Evolutionary conservation across 495 filamentous ascomycete species (phyloP).

Genomic region (Trichoderma erinaceum): DNA sequence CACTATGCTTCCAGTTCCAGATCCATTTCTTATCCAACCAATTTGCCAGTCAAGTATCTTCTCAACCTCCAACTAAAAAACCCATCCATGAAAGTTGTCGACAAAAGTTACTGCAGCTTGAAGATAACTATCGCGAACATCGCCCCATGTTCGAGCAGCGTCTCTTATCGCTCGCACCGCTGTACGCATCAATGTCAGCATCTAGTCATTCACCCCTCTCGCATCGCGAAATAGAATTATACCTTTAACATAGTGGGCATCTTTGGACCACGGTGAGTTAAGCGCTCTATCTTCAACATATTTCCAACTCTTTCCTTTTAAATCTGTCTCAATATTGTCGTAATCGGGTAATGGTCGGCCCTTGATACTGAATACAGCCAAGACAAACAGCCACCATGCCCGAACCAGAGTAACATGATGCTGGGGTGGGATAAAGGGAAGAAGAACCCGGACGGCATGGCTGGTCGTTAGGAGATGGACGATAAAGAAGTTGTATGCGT

Average conservation of each 20-base stretch:
- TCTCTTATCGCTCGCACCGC: conserved; percentile 69
- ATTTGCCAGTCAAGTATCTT: neutral
- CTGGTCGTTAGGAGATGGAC: conserved; percentile 75
- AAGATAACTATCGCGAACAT: conserved; percentile 68
- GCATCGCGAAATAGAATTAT: conserved; percentile 16
- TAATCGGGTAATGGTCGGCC: conserved; percentile 63
- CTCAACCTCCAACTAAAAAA: conserved; percentile 17
- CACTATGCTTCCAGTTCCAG: no score
- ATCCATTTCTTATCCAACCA: neutral
- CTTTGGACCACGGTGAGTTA: conserved; percentile 54
- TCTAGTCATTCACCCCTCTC: conserved; percentile 18
- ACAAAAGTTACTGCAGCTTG: conserved; percentile 74
- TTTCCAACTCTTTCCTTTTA: conserved; percentile 63
- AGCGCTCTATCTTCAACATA: conserved; percentile 66
- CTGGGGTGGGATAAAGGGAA: conserved; percentile 68
- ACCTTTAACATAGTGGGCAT: conserved; percentile 80
- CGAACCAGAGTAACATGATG: conserved; percentile 67
- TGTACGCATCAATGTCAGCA: conserved; percentile 19
- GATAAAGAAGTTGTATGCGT: conserved; percentile 77
- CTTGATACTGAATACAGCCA: conserved; percentile 71
- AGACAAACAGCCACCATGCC: conserved; percentile 82
- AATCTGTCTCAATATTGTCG: conserved; percentile 56
- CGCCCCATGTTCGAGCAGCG: conserved; percentile 74
- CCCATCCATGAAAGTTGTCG: conserved; percentile 74
- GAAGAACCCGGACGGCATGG: conserved; percentile 78